Percentiles rank a stretch among this genome's conserved stretches.
phyloP scores from a whole-genome alignment of 2,329 filamentous ascomycete species.

The Aspergillus tamarii region DNA sequence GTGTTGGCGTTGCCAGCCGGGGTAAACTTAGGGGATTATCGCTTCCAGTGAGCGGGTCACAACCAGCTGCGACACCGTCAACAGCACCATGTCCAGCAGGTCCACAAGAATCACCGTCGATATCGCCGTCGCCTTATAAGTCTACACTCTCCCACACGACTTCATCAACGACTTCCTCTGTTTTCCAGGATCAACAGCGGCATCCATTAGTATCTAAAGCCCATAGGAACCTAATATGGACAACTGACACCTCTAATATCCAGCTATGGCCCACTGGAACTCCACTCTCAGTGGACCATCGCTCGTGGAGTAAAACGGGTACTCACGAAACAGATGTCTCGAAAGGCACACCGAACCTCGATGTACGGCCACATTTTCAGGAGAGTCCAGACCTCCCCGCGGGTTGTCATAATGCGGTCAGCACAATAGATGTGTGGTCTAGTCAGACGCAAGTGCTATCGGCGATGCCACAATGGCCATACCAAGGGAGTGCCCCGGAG shows the following conservation, averaged over 20 bases:
- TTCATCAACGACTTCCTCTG: neutral
- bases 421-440: neutral
- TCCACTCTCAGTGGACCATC: neutral
- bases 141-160: neutral
- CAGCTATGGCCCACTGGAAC: constrained; percentile 23
- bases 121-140: neutral
- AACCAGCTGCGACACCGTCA: constrained; percentile 32
- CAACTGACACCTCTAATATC: constrained; percentile 24
- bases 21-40: constrained; percentile 91
- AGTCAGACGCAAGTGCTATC: constrained; percentile 1
- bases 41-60: constrained; percentile 61
- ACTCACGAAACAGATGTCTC: neutral
- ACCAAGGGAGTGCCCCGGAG: neutral
- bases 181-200: neutral
- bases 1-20: constrained; percentile 90
- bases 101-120: neutral
- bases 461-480: constrained; percentile 3
- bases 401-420: neutral
- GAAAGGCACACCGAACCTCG: neutral
- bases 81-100: constrained; percentile 15
- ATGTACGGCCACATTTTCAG: neutral
- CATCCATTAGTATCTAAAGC: neutral
- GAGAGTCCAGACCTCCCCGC: constrained; percentile 1
- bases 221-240: constrained; percentile 17
- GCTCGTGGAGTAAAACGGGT: neutral